Conservation (phyloP, 78 protist species). For the Polysphondylium violaceum region DNA sequence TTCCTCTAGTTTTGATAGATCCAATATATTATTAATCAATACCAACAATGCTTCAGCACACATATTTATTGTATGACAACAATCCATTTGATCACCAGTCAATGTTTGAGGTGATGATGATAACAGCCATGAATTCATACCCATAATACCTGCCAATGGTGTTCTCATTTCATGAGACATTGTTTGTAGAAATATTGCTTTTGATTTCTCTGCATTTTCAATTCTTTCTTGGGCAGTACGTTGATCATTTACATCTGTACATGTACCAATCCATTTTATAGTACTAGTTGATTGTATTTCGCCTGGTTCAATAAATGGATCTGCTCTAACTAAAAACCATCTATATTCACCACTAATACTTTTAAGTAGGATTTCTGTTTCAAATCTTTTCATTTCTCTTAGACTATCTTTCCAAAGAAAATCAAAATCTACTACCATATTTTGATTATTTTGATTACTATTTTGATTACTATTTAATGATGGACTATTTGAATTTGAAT, state of each 20-base stretch:
- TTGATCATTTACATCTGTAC: slow-evolving; percentile 59
- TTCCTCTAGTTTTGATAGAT: slow-evolving; percentile 75
- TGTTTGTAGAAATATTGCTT: slow-evolving; percentile 19
- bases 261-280: slow-evolving; percentile 50
- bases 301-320: slow-evolving; percentile 25
- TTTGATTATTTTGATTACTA: not conserved
- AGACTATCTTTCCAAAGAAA: slow-evolving; percentile 28
- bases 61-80: slow-evolving; percentile 27
- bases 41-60: slow-evolving; percentile 63
- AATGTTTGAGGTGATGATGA: not conserved
- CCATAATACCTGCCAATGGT: slow-evolving; percentile 57
- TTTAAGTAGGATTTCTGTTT: slow-evolving; percentile 21
- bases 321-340: slow-evolving; percentile 57
- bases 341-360: slow-evolving; percentile 22
- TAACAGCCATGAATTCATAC: slow-evolving; percentile 37
- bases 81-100: slow-evolving; percentile 40
- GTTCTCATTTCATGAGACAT: slow-evolving; percentile 74
- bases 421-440: not conserved
- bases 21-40: slow-evolving; percentile 78
- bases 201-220: slow-evolving; percentile 21
- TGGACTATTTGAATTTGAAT: not conserved
- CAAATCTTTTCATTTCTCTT: slow-evolving; percentile 17
- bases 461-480: not conserved
- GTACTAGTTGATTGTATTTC: not conserved
- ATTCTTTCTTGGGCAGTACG: slow-evolving; percentile 51